A percentile compares a stretch with the other conserved stretches of the same genome.
These are phyloP conservation scores for Zygotorulaspora chibaensis DNA, from an alignment of 805 yeast species.

Conservation along the genomic window DNA sequence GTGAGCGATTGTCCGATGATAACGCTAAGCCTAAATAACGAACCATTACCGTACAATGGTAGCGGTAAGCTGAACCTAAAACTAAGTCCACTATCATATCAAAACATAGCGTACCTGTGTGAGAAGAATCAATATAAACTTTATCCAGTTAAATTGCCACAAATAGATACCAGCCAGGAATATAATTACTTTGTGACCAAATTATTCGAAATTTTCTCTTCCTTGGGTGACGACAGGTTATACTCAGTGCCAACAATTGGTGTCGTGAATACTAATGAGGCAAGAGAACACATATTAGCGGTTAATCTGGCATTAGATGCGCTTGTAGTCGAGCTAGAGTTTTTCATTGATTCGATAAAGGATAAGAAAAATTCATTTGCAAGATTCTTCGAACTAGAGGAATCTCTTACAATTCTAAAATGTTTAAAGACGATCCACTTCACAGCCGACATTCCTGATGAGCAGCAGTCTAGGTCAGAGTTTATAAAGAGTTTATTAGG, in stretches of 20 bases:
- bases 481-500: slow-evolving; percentile 44
- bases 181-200: slow-evolving; percentile 47
- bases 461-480: slow-evolving; percentile 34
- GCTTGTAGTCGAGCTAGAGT: slow-evolving; percentile 34
- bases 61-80: slow-evolving; percentile 39
- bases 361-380: slow-evolving; percentile 27
- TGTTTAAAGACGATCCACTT: slow-evolving; percentile 51
- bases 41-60: slow-evolving; percentile 15
- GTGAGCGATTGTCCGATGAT: slow-evolving; percentile 23
- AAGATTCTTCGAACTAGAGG: slow-evolving; percentile 40
- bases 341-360: slow-evolving; percentile 32
- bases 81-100: slow-evolving; percentile 43
- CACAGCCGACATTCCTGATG: slow-evolving; percentile 22
- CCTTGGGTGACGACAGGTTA: slow-evolving; percentile 41
- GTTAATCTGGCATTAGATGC: slow-evolving; percentile 37
- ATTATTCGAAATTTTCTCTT: slow-evolving; percentile 51
- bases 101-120: slow-evolving; percentile 41
- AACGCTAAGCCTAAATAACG: slow-evolving; percentile 13
- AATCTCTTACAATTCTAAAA: slow-evolving; percentile 49
- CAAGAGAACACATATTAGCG: slow-evolving; percentile 35
- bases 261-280: slow-evolving; percentile 33
- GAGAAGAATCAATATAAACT: slow-evolving; percentile 40
- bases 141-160: slow-evolving; percentile 40
- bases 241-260: slow-evolving; percentile 42
- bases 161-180: slow-evolving; percentile 39